Evolutionary conservation across 805 yeast genomes (phyloP), one percentile per base, ranked within the genome.

Genomic region (Candida caryicola): DNA sequence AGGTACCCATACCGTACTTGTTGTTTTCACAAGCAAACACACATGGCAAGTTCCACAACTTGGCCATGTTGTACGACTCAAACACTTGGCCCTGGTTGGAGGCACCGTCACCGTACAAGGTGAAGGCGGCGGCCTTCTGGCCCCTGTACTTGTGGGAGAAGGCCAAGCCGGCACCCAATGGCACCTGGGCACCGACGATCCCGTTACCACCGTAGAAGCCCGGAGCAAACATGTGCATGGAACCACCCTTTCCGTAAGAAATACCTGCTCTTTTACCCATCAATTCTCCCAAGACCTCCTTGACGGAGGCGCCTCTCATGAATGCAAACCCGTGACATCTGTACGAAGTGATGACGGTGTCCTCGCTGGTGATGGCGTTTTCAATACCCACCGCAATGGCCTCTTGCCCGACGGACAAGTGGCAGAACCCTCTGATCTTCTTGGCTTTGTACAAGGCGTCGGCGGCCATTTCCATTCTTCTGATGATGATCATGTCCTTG

Each of bases 141-240:
- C 81, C 80, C 64, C 78, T 80, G 76, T 93, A 93, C 73, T 89
- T 89, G 74, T 93, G 98, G 50, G 98, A 95, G 70, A 90, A 93
- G n/a, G 96, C 95, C 52, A 93, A 76, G 56, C 99, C 99, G 39
- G 96, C 88, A 63, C 99, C 99, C 55, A 93, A 77, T 48, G 99
- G 96, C 41, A 93, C 97, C 74, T 93, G 99, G 37, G 98, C 99
- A 64, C 99, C 99, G 39, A 93, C 99, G 66, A 93, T 93, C 76
- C 99, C 99, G 72, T 93, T 93, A 71, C 99, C 99, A 66, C 99
- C 99, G 69, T 84, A 93, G 77, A 93, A 93, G 45, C 95, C 95
- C 33, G 83, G 82, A 34, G 95, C 86, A 66, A 82, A 93, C 90
- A 93, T 86, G 74, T 93, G 99, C 99, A 93, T 93, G 50, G 99